These are phyloP conservation scores for Aquilaria sinensis DNA, from an alignment of 345 rosid genomes.

Conservation along the genomic window DNA sequence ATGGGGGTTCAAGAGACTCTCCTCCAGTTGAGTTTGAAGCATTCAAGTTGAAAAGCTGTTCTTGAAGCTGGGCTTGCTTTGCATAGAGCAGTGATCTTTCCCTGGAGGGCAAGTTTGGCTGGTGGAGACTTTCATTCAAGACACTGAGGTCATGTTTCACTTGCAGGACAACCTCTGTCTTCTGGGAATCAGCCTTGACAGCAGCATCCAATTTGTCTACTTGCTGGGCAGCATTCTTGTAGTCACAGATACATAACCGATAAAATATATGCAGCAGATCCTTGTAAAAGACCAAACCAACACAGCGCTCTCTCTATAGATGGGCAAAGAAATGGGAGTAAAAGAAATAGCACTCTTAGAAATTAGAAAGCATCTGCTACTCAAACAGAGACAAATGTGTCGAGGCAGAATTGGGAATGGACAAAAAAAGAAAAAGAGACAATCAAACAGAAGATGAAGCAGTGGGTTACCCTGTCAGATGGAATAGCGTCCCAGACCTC, in stretches of 20 bases:
- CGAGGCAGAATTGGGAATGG: too few species aligned
- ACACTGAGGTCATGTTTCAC: conserved; percentile 57
- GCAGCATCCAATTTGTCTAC: conserved; percentile 86
- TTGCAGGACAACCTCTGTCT: conserved; percentile 39
- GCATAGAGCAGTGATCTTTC: conserved; percentile 54
- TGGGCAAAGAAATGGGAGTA: conserved; percentile 1
- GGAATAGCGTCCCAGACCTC: conserved; percentile 66
- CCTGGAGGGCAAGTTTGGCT: conserved; percentile 49
- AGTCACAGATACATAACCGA: conserved; percentile 76
- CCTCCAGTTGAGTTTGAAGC: conserved; percentile 23
- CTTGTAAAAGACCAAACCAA: conserved; percentile 84
- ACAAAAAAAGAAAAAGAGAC: background rate
- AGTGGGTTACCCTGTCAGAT: conserved; percentile 47
- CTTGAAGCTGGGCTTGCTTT: conserved; percentile 51
- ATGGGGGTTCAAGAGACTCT: conserved; percentile 51
- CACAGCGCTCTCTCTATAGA: conserved; percentile 53
- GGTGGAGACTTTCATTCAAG: conserved; percentile 62
- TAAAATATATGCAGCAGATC: conserved; percentile 90
- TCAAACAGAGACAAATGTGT: too few species aligned
- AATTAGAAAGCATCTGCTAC: too few species aligned
- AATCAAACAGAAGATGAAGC: background rate
- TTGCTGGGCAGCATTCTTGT: conserved; percentile 82
- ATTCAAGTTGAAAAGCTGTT: conserved; percentile 32
- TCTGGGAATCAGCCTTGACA: conserved; percentile 68
- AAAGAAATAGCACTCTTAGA: too few species aligned